Conservation (phyloP, 1,284 basidiomycete species). For the Ustilago vetiveriae region DNA sequence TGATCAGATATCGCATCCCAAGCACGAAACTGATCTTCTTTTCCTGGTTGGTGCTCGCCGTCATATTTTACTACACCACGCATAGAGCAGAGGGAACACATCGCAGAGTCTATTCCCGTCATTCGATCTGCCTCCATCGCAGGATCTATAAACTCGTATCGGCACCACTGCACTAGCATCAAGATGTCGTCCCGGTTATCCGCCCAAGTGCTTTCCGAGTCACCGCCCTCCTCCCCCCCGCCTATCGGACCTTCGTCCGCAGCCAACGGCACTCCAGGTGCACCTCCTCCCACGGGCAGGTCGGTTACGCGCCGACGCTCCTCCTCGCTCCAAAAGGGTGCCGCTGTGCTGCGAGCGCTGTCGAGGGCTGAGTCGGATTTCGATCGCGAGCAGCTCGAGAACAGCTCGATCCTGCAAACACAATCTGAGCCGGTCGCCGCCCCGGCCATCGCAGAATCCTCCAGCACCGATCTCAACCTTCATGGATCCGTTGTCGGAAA, state of each 20-base stretch:
- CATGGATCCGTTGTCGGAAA: background rate
- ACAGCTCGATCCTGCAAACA: conserved; percentile 7
- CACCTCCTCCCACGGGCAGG: conserved; percentile 15
- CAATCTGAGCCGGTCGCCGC: conserved; percentile 10
- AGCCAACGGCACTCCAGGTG: background rate
- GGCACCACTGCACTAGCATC: too few relatives aligned
- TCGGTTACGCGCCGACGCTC: conserved; percentile 46
- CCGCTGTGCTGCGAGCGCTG: conserved; percentile 61
- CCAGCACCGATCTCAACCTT: background rate
- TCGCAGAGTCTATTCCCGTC: too few relatives aligned
- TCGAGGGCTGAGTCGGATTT: conserved; percentile 56
- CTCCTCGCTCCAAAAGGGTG: conserved; percentile 61
- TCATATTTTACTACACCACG: too few relatives aligned
- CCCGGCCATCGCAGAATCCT: conserved; percentile 3
- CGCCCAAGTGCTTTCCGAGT: conserved; percentile 25
- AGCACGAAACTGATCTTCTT: too few relatives aligned
- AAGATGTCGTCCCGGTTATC: conserved; percentile 28
- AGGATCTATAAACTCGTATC: too few relatives aligned
- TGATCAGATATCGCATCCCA: too few relatives aligned
- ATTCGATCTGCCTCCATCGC: too few relatives aligned
- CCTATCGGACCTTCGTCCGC: conserved; percentile 7
- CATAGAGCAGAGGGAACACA: too few relatives aligned
- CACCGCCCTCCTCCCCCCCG: conserved; percentile 36
- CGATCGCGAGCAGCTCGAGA: conserved; percentile 43
- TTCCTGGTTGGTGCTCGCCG: too few relatives aligned